Conservation (phyloP, 208 protist species). For the Hexamita inflata region DNA sequence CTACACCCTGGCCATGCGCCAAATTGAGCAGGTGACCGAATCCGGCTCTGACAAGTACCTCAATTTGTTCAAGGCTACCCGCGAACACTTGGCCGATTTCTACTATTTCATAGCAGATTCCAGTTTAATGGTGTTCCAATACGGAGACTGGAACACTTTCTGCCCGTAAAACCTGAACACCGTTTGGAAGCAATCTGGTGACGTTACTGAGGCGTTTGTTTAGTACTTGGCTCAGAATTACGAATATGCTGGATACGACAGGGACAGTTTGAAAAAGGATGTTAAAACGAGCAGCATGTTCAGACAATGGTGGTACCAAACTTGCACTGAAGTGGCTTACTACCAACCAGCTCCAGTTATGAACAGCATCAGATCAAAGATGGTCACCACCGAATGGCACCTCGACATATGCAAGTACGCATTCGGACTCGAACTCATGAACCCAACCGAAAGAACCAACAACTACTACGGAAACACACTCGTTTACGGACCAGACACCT, state of each 20-base stretch:
- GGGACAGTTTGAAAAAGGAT: neutral
- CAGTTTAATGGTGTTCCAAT: conserved; percentile 6
- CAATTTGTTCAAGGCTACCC: neutral
- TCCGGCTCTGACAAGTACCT: neutral
- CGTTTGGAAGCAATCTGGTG: neutral
- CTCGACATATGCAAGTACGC: conserved; percentile 4
- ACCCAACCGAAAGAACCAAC: neutral
- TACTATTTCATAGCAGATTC: conserved; percentile 22
- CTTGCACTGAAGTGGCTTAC: conserved; percentile 19
- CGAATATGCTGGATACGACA: neutral
- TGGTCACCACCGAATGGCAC: conserved; percentile 1
- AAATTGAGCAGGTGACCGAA: too few relatives aligned
- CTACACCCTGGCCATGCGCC: neutral
- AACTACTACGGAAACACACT: neutral
- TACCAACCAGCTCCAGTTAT: conserved; percentile 17
- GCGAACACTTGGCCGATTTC: neutral
- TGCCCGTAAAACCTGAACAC: neutral
- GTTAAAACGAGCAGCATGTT: neutral
- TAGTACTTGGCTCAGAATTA: neutral
- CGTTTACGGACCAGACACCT: neutral
- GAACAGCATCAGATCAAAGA: neutral
- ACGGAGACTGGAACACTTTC: neutral
- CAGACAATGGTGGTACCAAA: conserved; percentile 25
- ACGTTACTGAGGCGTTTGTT: neutral
- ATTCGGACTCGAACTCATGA: neutral